Evolutionary conservation across 495 filamentous ascomycete species (phyloP).

Genomic region (Aspergillus nidulans): DNA sequence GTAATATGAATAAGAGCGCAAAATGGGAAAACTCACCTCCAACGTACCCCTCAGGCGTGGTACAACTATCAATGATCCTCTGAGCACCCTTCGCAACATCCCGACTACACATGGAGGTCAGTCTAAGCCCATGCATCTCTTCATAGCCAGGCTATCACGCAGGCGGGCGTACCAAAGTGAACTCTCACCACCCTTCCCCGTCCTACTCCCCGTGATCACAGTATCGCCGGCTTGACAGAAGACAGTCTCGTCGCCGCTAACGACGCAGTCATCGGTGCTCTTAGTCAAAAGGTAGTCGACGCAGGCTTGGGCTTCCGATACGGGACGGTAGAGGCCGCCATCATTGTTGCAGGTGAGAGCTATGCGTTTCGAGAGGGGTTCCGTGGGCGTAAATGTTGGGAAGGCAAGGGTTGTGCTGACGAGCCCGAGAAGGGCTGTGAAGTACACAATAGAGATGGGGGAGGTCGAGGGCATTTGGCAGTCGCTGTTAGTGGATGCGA

Average conservation of each 20-base stretch:
- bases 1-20: neutral
- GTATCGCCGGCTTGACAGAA: conserved; percentile 2
- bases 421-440: neutral
- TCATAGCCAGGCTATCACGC: too few relatives aligned
- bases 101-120: neutral
- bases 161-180: conserved; percentile 1
- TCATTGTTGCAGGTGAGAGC: conserved; percentile 5
- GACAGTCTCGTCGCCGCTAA: neutral
- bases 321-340: conserved; percentile 6
- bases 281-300: conserved; percentile 1
- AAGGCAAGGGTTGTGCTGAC: neutral
- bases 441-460: too few relatives aligned
- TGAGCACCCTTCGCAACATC: neutral
- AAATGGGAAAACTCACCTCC: neutral
- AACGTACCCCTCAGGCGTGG: neutral
- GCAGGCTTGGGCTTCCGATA: conserved; percentile 4
- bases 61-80: conserved; percentile 6
- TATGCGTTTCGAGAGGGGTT: neutral
- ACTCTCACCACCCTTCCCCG: neutral
- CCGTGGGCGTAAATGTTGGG: neutral
- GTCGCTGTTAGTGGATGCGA: too few relatives aligned
- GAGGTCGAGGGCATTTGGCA: too few relatives aligned
- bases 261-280: neutral
- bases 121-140: neutral
- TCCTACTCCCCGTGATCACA: neutral